Evolutionary conservation across 441 rosid species (phyloP), one percentile per base, ranked within the genome.

Genomic region (Eruca vesicaria): DNA sequence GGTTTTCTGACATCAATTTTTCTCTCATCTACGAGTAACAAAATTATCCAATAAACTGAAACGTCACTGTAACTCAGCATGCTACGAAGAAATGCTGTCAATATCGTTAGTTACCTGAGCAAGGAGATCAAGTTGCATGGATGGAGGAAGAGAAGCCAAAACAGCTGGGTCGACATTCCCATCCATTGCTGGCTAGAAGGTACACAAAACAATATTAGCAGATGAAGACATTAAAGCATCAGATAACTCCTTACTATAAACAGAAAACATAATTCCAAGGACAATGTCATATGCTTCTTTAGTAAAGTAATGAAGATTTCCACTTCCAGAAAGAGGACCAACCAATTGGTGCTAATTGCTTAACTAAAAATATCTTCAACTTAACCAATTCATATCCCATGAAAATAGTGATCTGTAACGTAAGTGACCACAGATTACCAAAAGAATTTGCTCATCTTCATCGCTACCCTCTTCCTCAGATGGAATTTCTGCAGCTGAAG

Each of bases 61-160:
- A 9, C 11, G 43, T 19, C 7, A 45, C 58, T 55, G 23, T 70
- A 78, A 74, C 43, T 29, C 50, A 74, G 80, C 80, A 78, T 69
- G 41, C 63, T 45, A 32, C 50, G 43, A 74, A 76, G 31, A 55
- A 33, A 67, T 43, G 72, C 29, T 56, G 41, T n/a, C 43, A 61
- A 62, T 10, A 71, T 41, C 67, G 70, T 76, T 62, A 68, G 63
- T 81, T 68, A 90, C 98, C 94, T 91, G 98, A 78, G 81, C 96
- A 82, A 95, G 93, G 75, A 95, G 99, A 84, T 95, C 95, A 57
- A 95, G 97, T 77, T 92, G 96, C 97, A 95, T 87, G 58, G 99
- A 95, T 74, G 97, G 92, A 74, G 99, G 99, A 85, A 95, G 85
- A 78, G 99, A 86, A 75, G 97, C 96, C 79, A 95, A 90, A 77